phyloP scores from a whole-genome alignment of 139 green algal genomes.

The Spirogloea muscicola region DNA sequence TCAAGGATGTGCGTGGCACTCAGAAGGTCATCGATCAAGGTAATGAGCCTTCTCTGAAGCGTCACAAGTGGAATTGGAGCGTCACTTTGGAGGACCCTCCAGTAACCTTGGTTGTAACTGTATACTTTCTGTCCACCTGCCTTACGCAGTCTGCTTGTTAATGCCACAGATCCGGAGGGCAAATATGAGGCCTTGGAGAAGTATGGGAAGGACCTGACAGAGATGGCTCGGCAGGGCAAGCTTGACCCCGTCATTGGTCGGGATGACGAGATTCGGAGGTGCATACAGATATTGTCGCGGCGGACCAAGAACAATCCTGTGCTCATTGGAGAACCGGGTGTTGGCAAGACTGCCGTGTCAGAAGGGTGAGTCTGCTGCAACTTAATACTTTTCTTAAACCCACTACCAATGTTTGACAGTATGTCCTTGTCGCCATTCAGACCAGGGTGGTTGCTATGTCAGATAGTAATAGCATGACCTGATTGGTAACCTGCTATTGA shows the following conservation, averaged over 20 bases:
- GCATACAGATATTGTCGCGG: slow-evolving; percentile 66
- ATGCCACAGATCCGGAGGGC: slow-evolving; percentile 84
- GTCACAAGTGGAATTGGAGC: too few relatives aligned
- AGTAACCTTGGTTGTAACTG: too few relatives aligned
- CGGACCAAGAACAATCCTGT: slow-evolving; percentile 98
- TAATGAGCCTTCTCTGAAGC: not conserved
- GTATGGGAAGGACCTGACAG: slow-evolving; percentile 91
- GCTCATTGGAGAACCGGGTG: slow-evolving; percentile 89
- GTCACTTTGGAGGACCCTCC: too few relatives aligned
- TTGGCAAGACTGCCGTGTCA: slow-evolving; percentile 57
- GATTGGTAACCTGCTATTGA: not conserved
- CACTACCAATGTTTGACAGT: not conserved
- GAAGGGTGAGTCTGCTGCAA: slow-evolving; percentile 46
- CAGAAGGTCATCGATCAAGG: slow-evolving; percentile 64
- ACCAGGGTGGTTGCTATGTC: not conserved
- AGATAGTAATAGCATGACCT: slow-evolving; percentile 1
- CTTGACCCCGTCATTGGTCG: slow-evolving; percentile 90
- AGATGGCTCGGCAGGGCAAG: slow-evolving; percentile 72
- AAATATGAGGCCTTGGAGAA: slow-evolving; percentile 95
- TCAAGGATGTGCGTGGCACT: slow-evolving; percentile 71
- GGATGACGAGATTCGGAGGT: slow-evolving; percentile 84
- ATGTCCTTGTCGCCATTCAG: not conserved
- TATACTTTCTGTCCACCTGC: too few relatives aligned
- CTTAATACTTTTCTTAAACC: not conserved
- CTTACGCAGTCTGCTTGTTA: too few relatives aligned